Base-by-base conservation (phyloP, 202 grass and related monocot genomes). In the Alloteropsis angusta region DNA sequence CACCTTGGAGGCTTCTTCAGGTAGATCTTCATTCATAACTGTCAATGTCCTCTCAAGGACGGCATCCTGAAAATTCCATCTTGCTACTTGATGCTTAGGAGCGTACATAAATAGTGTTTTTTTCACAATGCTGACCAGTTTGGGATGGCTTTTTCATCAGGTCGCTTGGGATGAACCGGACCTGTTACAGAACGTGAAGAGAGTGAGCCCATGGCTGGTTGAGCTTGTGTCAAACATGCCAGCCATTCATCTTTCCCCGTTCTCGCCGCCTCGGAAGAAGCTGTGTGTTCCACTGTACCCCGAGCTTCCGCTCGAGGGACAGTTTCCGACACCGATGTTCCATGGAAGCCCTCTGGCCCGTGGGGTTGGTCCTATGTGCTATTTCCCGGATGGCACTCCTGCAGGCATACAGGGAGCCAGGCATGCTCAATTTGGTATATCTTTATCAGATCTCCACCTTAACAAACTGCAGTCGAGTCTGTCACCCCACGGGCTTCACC, bases 371-470 rank as follows among this genome's bases (percentile, higher is more conserved):
- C 86, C 88, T 46, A 76, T 93, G 86, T 90, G 88, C 80, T 88
- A 84, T 48, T 87, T 92, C 84, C 90, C 84, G 45, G 88, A 93
- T 57, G 82, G 86, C 77, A 88, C 90, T 90, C 90, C 93, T 90
- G 86, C 90, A 87, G 92, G 90, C 88, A 91, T 95, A 97, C 94
- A 97, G 94, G 94, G 94, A 97, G 91, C 94, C 94, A 97, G 94
- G 94, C 94, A 97, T 97, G 87, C 94, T 90, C 91, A 87, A 88
- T 97, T 97, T 82, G 94, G 91, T 82, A 79, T 93, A 87, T 82
- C 96, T 86, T 86, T 94, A 84, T 83, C 90, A 69, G 92, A 90
- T 85, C 87, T 84, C 85, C 89, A 91, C 71, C 79, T 97, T 16
- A 85, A 87, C 84, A 93, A 90, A 76, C 84, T 93, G 84, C 90